phyloP scores from a whole-genome alignment of 2,329 filamentous ascomycete genomes.

The Calonectria pauciramosa region DNA sequence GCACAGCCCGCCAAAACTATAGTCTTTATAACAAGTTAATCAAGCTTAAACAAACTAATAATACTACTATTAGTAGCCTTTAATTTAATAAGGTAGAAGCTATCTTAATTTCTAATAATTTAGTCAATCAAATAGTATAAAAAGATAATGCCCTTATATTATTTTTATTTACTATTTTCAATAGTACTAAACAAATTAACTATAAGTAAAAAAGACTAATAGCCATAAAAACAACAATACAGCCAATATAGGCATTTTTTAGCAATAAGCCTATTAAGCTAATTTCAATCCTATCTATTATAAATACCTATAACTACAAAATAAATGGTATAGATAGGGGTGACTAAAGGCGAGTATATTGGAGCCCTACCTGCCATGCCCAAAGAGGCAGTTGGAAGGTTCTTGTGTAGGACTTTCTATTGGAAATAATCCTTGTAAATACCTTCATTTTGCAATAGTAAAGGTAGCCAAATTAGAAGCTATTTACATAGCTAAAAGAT shows the following conservation, averaged over 20 bases:
- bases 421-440: neutral
- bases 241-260: too few species aligned
- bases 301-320: too few species aligned
- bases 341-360: too few species aligned
- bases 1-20: too few species aligned
- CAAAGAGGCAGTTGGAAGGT: constrained; percentile 1
- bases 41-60: constrained; percentile 14
- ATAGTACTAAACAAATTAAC: neutral
- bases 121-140: constrained; percentile 3
- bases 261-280: too few species aligned
- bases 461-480: too few species aligned
- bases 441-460: neutral
- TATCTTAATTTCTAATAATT: constrained; percentile 11
- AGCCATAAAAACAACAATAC: neutral
- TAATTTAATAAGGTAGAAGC: constrained; percentile 4
- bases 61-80: neutral
- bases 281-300: too few species aligned
- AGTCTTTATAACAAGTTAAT: neutral
- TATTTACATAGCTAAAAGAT: too few species aligned
- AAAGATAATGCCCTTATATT: constrained; percentile 18
- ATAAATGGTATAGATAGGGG: too few species aligned
- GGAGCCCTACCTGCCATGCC: constrained; percentile 2
- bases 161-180: constrained; percentile 5
- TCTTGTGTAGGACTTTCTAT: constrained; percentile 11
- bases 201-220: too few species aligned